phyloP scores from a whole-genome alignment of 2,329 filamentous ascomycete species.

The Hymenotorrendiella dingleyae region DNA sequence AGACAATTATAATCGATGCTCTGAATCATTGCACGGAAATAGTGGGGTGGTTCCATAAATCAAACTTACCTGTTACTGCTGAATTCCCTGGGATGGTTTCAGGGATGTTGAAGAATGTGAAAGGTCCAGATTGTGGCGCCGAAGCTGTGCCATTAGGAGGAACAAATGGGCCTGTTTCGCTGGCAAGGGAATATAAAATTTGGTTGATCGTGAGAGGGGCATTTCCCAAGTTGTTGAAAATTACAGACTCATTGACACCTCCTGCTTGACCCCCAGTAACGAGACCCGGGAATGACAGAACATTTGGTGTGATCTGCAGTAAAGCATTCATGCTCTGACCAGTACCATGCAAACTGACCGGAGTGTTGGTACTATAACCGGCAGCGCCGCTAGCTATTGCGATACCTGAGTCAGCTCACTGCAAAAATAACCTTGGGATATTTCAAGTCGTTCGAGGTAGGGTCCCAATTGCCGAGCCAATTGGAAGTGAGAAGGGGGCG shows the following conservation, averaged over 20 bases:
- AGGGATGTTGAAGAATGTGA: conserved; percentile 43
- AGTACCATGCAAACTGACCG: conserved; percentile 43
- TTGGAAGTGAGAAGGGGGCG: no score
- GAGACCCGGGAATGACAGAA: conserved; percentile 43
- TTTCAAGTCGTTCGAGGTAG: no score
- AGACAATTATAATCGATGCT: no score
- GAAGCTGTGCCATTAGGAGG: conserved; percentile 31
- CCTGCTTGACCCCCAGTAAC: conserved; percentile 38
- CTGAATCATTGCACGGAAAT: no score
- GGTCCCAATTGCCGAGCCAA: no score
- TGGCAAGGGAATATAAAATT: conserved; percentile 29
- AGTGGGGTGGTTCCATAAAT: no score
- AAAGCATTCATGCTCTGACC: conserved; percentile 42
- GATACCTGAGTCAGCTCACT: no score
- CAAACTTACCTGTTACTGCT: conserved; percentile 35
- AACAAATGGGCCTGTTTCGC: conserved; percentile 38
- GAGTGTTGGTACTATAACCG: conserved; percentile 42
- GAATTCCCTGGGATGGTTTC: conserved; percentile 36
- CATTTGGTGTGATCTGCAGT: conserved; percentile 41
- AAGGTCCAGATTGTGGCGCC: conserved; percentile 39
- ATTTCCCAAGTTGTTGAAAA: conserved; percentile 47
- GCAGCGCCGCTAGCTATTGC: conserved; percentile 34
- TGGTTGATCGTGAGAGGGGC: conserved; percentile 37
- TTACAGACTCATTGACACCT: conserved; percentile 37
- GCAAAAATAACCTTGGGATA: no score